Evolutionary conservation across 1,139 yeast genomes (phyloP), one percentile per base, ranked within the genome.

Genomic region (Hyphopichia buzzinii): DNA sequence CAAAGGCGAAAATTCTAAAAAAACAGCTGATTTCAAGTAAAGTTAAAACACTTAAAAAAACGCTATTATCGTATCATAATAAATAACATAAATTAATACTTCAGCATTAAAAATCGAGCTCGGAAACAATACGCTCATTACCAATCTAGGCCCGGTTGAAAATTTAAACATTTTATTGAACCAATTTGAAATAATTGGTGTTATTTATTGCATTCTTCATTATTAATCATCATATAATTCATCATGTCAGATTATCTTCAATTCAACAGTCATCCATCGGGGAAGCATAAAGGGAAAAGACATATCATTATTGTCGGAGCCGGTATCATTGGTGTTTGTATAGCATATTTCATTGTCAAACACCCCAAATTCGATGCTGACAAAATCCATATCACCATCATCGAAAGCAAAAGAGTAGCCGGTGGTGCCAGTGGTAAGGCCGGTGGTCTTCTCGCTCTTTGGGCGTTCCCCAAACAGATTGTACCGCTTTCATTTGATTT

Each of bases 381-480:
- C 21, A 81, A 78, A 40, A 81, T 85, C 53, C 89, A 86, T 50
- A 85, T 92, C 46, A 86, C 96, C 13, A 77, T 92, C n/a, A 60
- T 92, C 16, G 98, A 92, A 59, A 83, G 94, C 37, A 85, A 86
- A 47, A 73, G 96, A 51, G 95, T 92, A 3, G 98, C 97, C 0
- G 95, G 97, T 34, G 98, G 97, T 28, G 98, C 98, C 13, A 80
- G 90, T 28, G 98, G 98, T 38, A 92, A 92, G 52, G 98, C 98
- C 3, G 98, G 98, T 28, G 98, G 98, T 0, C 67, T 92, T 34
- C 64, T 92, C 38, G 97, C 97, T 1, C 72, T 86, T 29, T 89
- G 97, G 95, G 97, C 97, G 0, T 92, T 92, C 58, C 98, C 98
- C 1, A 90, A 85, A 52, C 96, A 88, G 57, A 80, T 92, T 37